These are phyloP conservation scores for Colletotrichum nymphaeae DNA, from an alignment of 2,329 filamentous ascomycete species.

Conservation along the genomic window DNA sequence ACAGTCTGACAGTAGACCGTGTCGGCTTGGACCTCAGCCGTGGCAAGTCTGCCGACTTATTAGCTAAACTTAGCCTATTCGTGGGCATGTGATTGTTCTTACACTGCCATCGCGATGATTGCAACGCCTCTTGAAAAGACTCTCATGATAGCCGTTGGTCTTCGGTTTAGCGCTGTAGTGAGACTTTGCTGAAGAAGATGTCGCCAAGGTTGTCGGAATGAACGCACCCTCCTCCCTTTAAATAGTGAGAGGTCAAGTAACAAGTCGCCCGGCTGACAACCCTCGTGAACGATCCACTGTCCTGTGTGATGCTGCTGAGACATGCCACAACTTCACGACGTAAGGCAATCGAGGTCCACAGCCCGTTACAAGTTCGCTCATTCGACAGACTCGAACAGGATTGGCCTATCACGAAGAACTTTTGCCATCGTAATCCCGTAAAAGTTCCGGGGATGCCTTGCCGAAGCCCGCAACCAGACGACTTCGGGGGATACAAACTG, in stretches of 20 bases:
- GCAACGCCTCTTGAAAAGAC: background rate
- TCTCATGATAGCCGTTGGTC: background rate
- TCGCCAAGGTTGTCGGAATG: background rate
- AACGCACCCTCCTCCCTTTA: background rate
- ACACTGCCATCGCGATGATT: background rate
- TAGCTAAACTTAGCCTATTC: background rate
- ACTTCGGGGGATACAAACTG: background rate
- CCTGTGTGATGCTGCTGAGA: background rate
- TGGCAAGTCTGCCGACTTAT: background rate
- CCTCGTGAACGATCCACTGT: background rate
- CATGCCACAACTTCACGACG: background rate
- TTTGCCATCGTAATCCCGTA: background rate
- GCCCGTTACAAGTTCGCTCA: background rate
- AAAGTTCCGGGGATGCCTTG: background rate
- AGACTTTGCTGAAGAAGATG: background rate
- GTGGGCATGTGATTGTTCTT: fast-evolving
- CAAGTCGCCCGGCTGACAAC: background rate
- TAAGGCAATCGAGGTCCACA: background rate
- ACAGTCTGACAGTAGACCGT: slow-evolving; percentile 37
- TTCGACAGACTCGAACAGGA: background rate
- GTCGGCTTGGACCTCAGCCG: background rate
- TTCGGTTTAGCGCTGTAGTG: background rate
- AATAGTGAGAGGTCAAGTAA: background rate
- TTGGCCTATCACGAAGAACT: background rate
- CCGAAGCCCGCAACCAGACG: background rate